These are phyloP conservation scores for Schwanniomyces vanrijiae DNA, from an alignment of 805 yeast genomes.

Conservation along the genomic window DNA sequence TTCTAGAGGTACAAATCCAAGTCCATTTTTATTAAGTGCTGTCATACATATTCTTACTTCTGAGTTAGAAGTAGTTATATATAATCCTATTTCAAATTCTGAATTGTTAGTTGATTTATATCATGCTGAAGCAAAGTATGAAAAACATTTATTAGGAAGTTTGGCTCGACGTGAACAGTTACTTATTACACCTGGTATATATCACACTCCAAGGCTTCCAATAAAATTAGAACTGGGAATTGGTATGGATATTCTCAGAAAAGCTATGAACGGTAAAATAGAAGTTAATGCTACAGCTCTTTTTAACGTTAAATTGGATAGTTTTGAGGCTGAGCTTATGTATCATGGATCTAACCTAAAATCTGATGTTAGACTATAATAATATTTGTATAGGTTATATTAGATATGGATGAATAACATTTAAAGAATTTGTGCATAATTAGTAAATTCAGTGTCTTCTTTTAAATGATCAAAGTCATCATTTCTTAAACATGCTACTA, in stretches of 20 bases:
- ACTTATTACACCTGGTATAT: conserved; percentile 52
- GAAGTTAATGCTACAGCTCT: conserved; percentile 47
- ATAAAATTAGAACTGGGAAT: conserved; percentile 45
- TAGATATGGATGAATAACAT: no score
- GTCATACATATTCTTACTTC: conserved; percentile 56
- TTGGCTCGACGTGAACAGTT: conserved; percentile 41
- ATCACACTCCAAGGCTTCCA: conserved; percentile 50
- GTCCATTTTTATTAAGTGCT: conserved; percentile 47
- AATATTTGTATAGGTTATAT: background rate
- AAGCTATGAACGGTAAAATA: conserved; percentile 52
- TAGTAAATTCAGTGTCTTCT: background rate
- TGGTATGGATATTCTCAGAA: conserved; percentile 49
- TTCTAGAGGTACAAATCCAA: conserved; percentile 5
- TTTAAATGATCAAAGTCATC: background rate
- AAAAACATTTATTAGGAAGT: conserved; percentile 47
- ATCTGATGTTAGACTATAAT: conserved; percentile 32
- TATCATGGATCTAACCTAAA: conserved; percentile 47
- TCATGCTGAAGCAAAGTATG: conserved; percentile 49
- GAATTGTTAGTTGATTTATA: conserved; percentile 41
- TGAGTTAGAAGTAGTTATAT: conserved; percentile 53
- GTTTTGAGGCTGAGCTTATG: conserved; percentile 39
- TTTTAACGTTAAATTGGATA: conserved; percentile 38
- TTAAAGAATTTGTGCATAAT: background rate
- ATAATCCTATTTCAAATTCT: conserved; percentile 54
- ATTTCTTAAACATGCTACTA: background rate